Evolutionary conservation across 225 moss, liverwort and hornwort species (phyloP), one percentile per base, ranked within the genome.

Genomic region (Thuidium tamariscinum): DNA sequence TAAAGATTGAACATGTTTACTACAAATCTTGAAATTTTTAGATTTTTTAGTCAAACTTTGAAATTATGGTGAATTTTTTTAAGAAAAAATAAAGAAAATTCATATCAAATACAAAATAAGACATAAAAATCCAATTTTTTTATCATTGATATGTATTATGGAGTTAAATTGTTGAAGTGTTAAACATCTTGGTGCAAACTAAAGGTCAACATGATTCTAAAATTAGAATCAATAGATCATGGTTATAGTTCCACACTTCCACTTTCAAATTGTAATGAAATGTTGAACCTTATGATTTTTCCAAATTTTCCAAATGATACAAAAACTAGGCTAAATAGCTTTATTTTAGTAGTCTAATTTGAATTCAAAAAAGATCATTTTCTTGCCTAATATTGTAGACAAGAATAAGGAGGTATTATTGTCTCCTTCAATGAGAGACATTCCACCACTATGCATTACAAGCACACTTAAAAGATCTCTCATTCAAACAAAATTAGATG

Each of bases 121-220:
- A 1, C 0, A 0, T 32, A 20, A 49, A 12, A 74, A 74, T 7
- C 5, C 20, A 1, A 49, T 2, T 0, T 12, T 20, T 74, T 49
- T 0, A 0, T 1, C 18, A 32, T 3, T 21, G 1, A 0, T 0
- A 49, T 11, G 20, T 4, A 32, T 12, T 30, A 18, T 4, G 7
- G 1, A 19, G 0, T 29, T n/a, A n/a, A n/a, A n/a, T n/a, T n/a
- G n/a, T n/a, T n/a, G n/a, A n/a, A n/a, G n/a, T n/a, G n/a, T n/a
- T n/a, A n/a, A n/a, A n/a, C n/a, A n/a, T n/a, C n/a, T n/a, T n/a
- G n/a, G n/a, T n/a, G n/a, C n/a, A n/a, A 30, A 30, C 73, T 18
- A 32, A 73, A 19, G 1, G 2, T 30, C 0, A 2, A 0, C 6
- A 4, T 30, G 30, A 72, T 34, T 49, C 1, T 21, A 34, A 32